These are phyloP conservation scores for Scenedesmus sp. DNA, from an alignment of 163 green algal genomes.

Conservation along the genomic window DNA sequence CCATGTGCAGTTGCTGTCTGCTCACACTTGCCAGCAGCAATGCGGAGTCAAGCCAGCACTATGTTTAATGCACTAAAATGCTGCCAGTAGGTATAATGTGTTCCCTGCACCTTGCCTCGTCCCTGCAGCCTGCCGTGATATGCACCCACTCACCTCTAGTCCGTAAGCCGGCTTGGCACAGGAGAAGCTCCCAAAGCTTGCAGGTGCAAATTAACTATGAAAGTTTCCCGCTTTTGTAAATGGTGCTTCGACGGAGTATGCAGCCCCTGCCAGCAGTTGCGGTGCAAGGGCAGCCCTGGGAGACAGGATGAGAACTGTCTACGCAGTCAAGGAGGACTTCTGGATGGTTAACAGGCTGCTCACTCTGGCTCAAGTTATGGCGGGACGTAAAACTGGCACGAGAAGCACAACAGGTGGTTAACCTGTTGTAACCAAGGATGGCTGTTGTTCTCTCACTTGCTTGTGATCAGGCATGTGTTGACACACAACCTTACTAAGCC, in stretches of 20 bases:
- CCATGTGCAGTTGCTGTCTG: constrained; percentile 15
- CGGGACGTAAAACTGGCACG: constrained; percentile 1
- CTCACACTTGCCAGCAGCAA: neutral
- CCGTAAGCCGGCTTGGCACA: neutral
- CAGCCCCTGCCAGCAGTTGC: constrained; percentile 12
- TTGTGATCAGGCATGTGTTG: neutral
- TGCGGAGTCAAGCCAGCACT: neutral
- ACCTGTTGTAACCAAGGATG: neutral
- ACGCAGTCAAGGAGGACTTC: neutral
- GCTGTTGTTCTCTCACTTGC: neutral
- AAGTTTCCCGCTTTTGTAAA: neutral
- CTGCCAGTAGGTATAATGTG: neutral
- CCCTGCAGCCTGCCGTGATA: neutral
- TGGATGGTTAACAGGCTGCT: neutral
- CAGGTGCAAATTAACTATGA: neutral
- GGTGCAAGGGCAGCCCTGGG: neutral
- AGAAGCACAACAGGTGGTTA: constrained; percentile 11
- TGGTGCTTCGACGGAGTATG: neutral
- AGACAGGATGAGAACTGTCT: neutral
- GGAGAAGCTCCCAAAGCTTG: neutral
- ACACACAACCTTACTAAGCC: neutral
- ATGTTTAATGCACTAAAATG: neutral
- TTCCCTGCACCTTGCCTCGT: neutral
- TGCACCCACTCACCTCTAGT: neutral
- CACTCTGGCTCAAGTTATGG: neutral